Conservation (phyloP, 257 asterid species). For the Gynochthodes officinalis region DNA sequence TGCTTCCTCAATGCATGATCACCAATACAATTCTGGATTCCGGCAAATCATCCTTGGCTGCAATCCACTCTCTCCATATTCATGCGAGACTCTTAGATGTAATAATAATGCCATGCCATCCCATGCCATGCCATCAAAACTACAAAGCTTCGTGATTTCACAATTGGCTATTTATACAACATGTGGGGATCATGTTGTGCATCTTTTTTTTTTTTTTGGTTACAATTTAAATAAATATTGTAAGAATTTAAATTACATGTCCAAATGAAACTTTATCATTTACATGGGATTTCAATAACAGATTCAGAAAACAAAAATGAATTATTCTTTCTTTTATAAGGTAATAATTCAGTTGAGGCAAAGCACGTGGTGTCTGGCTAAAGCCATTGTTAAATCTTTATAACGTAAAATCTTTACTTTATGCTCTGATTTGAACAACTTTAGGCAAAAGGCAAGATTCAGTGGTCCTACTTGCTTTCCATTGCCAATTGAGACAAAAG, state of each 20-base stretch:
- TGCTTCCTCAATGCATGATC: neutral
- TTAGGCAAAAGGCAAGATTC: conserved; percentile 2
- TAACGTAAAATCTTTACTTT: neutral
- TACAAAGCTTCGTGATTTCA: neutral
- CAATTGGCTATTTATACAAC: no score
- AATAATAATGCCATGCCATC: neutral
- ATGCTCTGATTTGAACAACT: neutral
- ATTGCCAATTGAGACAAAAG: neutral
- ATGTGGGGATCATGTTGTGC: no score
- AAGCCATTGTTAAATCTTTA: neutral
- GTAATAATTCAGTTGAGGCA: neutral
- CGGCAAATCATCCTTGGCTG: conserved; percentile 28
- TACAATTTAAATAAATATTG: no score
- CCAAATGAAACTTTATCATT: no score
- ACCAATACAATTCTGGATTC: neutral
- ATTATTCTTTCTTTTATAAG: no score
- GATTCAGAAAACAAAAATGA: no score
- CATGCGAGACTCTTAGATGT: conserved; percentile 16
- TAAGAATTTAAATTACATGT: no score
- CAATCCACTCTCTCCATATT: conserved; percentile 16
- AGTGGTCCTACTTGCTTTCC: neutral
- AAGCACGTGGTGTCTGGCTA: neutral
- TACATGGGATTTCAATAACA: no score
- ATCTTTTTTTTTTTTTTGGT: no score
- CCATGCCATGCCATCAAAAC: neutral